Evolutionary conservation across 371 early-diverging fungal genomes (phyloP).

Genomic region (Mycotypha africana): DNA sequence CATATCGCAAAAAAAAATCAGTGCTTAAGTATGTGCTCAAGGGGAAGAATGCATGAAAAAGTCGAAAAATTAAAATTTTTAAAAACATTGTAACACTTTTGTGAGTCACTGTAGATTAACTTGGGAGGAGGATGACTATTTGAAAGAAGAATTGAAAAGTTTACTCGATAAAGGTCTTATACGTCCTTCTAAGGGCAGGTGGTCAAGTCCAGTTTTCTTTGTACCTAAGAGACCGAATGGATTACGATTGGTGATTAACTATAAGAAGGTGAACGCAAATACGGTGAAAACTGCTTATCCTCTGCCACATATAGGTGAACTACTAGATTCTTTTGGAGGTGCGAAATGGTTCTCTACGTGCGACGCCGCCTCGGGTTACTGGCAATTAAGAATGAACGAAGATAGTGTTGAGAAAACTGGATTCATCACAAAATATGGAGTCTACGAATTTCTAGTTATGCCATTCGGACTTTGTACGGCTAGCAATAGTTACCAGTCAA

Average conservation of each 20-base stretch:
- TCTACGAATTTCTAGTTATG: conserved; percentile 21
- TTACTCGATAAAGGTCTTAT: conserved; percentile 23
- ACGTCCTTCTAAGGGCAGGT: conserved; percentile 12
- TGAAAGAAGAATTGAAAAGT: background rate
- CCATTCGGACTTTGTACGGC: conserved; percentile 30
- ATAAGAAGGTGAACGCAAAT: conserved; percentile 21
- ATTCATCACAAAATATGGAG: conserved; percentile 12
- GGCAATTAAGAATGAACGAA: conserved; percentile 4
- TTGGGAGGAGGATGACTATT: background rate
- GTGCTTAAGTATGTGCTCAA: too few species aligned
- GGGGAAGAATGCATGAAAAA: too few species aligned
- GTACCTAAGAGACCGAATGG: conserved; percentile 29
- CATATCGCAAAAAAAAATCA: too few species aligned
- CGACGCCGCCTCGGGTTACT: conserved; percentile 6
- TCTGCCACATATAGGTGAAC: conserved; percentile 24
- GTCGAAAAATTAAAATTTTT: too few species aligned
- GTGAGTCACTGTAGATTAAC: background rate
- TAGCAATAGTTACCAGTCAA: conserved; percentile 26
- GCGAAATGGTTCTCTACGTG: conserved; percentile 16
- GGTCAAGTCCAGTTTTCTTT: conserved; percentile 25
- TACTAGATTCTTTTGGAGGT: conserved; percentile 18
- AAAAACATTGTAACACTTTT: too few species aligned
- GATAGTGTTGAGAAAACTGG: conserved; percentile 14
- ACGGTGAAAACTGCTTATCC: conserved; percentile 31
- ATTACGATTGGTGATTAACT: conserved; percentile 26